A percentile compares a stretch with the other conserved stretches of the same genome.
These are phyloP conservation scores for Digitaria exilis DNA, from an alignment of 202 grass and related monocot genomes.

Conservation along the genomic window DNA sequence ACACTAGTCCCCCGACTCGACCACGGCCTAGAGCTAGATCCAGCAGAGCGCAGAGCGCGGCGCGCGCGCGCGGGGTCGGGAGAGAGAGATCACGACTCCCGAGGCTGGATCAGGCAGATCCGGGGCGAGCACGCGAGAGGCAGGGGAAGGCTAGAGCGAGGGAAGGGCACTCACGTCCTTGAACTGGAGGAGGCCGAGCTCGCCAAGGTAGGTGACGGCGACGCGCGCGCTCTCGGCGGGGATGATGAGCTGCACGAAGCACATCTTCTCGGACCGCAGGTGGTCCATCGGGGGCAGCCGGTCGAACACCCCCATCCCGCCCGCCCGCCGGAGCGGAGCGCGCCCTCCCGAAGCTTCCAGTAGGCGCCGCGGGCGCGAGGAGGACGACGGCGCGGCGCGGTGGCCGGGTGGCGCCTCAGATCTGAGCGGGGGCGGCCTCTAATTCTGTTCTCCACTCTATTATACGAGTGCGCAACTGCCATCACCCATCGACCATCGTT, in stretches of 20 bases:
- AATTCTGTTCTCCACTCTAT: slow-evolving; percentile 36
- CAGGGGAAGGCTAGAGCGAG: not conserved
- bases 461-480: slow-evolving; percentile 53
- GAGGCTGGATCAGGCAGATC: slow-evolving; percentile 50
- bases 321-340: not conserved
- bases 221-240: slow-evolving; percentile 86
- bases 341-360: slow-evolving; percentile 49
- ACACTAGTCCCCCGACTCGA: not conserved
- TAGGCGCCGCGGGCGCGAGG: slow-evolving; percentile 37
- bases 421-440: slow-evolving; percentile 55
- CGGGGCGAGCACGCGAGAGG: not conserved
- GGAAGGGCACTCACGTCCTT: slow-evolving; percentile 80
- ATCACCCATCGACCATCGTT: slow-evolving; percentile 28
- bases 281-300: slow-evolving; percentile 88
- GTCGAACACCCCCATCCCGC: slow-evolving; percentile 79
- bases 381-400: not conserved
- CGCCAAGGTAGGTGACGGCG: slow-evolving; percentile 92
- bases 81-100: slow-evolving; percentile 17
- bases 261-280: slow-evolving; percentile 97
- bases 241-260: slow-evolving; percentile 98
- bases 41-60: not conserved
- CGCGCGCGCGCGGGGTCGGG: not conserved
- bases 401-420: slow-evolving; percentile 48
- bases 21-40: slow-evolving; percentile 39
- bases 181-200: slow-evolving; percentile 96